Evolutionary conservation across 306 rosid genomes (phyloP), one percentile per base, ranked within the genome.

Genomic region (Inga laurina): DNA sequence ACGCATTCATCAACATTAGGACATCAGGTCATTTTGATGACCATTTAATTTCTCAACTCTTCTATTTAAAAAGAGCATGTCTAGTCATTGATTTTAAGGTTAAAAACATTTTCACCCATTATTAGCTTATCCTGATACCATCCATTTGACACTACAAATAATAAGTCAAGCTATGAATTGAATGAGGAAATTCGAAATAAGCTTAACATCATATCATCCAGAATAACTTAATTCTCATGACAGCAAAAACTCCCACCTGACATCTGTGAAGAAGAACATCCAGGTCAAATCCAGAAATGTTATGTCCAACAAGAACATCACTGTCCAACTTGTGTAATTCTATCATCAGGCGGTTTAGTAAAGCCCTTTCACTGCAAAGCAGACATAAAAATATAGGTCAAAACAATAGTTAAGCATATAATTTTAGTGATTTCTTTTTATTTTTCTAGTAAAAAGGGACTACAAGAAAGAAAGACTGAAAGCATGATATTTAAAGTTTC

Each of bases 261-360:
- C 88, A 90, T 89, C 99, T 92, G 79, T 91, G 97, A 88, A 96
- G 97, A 79, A 96, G 97, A 81, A 91, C 91, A 85, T 96, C 99
- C 81, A 96, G 87, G 85, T 96, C 99, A 85, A 92, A 92, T 88
- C 98, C 98, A 64, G 99, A 96, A 80, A 96, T 90, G 84, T 94
- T 92, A 83, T 96, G 99, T 75, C 99, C 99, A 89, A 96, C 97
- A 66, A 93, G 90, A 86, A 94, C 90, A 87, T 96, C 99, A 77
- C 97, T 87, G 80, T 96, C 99, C 89, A 94, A 82, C 85, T 96
- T 94, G 88, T 91, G 89, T 48, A 96, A 87, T 79, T 94, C 95
- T 84, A 88, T 77, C 97, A 94, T 91, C 82, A 96, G 83, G 48
- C 97, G 93, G 65, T 89, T 89, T 73, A 96, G 87, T 91, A 96